A percentile compares a stretch with the other conserved stretches of the same genome.
These are phyloP conservation scores for Candida succiphila DNA, from an alignment of 805 yeast species.

Conservation along the genomic window DNA sequence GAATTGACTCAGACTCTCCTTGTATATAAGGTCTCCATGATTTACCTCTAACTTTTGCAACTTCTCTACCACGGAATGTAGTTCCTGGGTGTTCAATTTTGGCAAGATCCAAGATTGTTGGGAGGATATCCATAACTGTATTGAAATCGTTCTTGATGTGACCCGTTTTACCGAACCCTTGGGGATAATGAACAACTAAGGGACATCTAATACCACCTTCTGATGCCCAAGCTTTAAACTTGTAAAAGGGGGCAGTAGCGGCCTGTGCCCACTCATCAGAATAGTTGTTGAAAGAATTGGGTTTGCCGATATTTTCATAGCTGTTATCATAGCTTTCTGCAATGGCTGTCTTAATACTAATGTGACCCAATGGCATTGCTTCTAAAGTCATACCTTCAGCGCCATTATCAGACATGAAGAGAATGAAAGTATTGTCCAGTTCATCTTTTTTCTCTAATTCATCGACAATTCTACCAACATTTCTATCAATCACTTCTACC, in stretches of 20 bases:
- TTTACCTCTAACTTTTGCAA: conserved; percentile 34
- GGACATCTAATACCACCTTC: conserved; percentile 43
- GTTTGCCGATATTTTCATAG: conserved; percentile 36
- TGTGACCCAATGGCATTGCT: conserved; percentile 48
- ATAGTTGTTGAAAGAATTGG: conserved; percentile 39
- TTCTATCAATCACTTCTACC: conserved; percentile 44
- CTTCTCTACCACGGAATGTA: conserved; percentile 29
- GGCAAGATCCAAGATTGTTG: conserved; percentile 43
- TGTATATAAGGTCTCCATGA: conserved; percentile 32
- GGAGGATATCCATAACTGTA: conserved; percentile 53
- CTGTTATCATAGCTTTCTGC: conserved; percentile 30
- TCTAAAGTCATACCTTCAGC: conserved; percentile 54
- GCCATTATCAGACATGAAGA: conserved; percentile 57
- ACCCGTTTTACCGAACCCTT: conserved; percentile 10
- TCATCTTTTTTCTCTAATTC: conserved; percentile 31
- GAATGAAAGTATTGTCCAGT: conserved; percentile 43
- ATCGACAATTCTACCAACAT: conserved; percentile 39
- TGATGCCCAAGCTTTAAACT: conserved; percentile 31
- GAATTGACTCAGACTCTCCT: conserved; percentile 21
- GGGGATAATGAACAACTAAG: conserved; percentile 35
- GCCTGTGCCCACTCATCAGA: conserved; percentile 56
- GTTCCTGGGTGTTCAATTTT: conserved; percentile 33
- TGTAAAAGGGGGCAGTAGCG: conserved; percentile 44
- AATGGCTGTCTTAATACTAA: conserved; percentile 13
- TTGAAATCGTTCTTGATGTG: conserved; percentile 27